Evolutionary conservation across 2,329 filamentous ascomycete species (phyloP).

Genomic region (Capronia epimyces): DNA sequence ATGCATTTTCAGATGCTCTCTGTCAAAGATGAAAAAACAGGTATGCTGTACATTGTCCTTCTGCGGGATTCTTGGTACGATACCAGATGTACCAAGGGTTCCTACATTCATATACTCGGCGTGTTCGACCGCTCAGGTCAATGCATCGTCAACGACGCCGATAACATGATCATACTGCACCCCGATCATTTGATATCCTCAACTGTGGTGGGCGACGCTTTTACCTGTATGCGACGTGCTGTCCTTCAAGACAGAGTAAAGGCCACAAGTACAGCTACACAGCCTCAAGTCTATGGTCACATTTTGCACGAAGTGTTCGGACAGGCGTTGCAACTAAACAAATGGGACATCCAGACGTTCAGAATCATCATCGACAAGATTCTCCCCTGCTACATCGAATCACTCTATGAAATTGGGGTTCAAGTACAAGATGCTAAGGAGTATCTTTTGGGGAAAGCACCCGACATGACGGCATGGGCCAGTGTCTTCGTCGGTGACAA

Average conservation of each 20-base stretch:
- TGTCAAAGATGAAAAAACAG: constrained; percentile 72
- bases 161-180: constrained; percentile 83
- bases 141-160: constrained; percentile 74
- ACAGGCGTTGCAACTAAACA: constrained; percentile 74
- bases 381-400: constrained; percentile 74
- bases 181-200: constrained; percentile 93
- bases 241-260: constrained; percentile 94
- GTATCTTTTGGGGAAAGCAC: constrained; percentile 76
- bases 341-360: constrained; percentile 69
- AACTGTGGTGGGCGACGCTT: constrained; percentile 93
- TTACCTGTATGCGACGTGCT: constrained; percentile 81
- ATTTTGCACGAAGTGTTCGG: constrained; percentile 96
- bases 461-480: constrained; percentile 77
- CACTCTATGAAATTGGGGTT: constrained; percentile 80
- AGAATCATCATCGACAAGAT: constrained; percentile 60
- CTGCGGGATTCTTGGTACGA: constrained; percentile 84
- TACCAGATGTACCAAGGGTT: constrained; percentile 66
- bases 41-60: constrained; percentile 61
- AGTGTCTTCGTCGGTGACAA: constrained; percentile 67
- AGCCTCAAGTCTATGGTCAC: constrained; percentile 83
- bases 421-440: constrained; percentile 66
- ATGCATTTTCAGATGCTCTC: constrained; percentile 60
- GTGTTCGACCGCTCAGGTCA: constrained; percentile 63
- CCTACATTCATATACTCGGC: constrained; percentile 83
- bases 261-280: constrained; percentile 71